These are phyloP conservation scores for Austroboletus niveus DNA, from an alignment of 1,284 basidiomycete species.

Conservation along the genomic window DNA sequence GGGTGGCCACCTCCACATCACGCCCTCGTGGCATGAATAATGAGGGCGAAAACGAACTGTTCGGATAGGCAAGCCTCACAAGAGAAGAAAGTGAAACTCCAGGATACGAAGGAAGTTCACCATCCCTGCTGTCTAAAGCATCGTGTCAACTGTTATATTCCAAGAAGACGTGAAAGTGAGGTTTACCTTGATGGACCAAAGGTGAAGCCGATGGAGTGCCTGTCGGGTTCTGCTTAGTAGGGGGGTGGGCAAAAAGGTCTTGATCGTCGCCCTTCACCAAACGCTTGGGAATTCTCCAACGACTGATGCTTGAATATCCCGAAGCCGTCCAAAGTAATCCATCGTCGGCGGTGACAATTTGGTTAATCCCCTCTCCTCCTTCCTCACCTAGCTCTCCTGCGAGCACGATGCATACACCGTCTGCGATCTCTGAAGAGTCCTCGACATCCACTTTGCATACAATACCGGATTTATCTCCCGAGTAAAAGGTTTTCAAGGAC, in stretches of 20 bases:
- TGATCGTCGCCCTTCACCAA: slow-evolving; percentile 11
- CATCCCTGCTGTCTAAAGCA: slow-evolving; percentile 20
- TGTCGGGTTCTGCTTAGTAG: slow-evolving; percentile 20
- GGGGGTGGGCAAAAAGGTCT: slow-evolving; percentile 14
- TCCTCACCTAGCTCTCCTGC: slow-evolving; percentile 58
- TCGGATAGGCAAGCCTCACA: slow-evolving; percentile 74
- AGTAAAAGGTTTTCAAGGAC: slow-evolving; percentile 90
- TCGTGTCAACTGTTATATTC: slow-evolving; percentile 11
- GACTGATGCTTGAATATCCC: slow-evolving; percentile 73
- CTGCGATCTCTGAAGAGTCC: slow-evolving; percentile 73
- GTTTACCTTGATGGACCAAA: slow-evolving; percentile 22
- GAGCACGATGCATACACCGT: slow-evolving; percentile 87
- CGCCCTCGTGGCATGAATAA: slow-evolving; percentile 38
- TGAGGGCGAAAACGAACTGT: slow-evolving; percentile 61
- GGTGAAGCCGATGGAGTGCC: slow-evolving; percentile 12
- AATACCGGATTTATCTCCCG: slow-evolving; percentile 88
- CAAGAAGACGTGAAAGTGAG: not conserved
- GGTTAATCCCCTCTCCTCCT: slow-evolving; percentile 71
- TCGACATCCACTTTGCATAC: slow-evolving; percentile 92
- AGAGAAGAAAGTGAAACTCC: slow-evolving; percentile 76
- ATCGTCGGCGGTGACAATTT: slow-evolving; percentile 84
- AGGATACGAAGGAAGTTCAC: slow-evolving; percentile 26
- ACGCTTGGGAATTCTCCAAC: slow-evolving; percentile 59
- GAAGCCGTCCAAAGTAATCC: slow-evolving; percentile 90
- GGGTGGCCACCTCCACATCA: slow-evolving; percentile 78